phyloP scores from a whole-genome alignment of 2,329 filamentous ascomycete genomes.

The Fusarium annulatum region DNA sequence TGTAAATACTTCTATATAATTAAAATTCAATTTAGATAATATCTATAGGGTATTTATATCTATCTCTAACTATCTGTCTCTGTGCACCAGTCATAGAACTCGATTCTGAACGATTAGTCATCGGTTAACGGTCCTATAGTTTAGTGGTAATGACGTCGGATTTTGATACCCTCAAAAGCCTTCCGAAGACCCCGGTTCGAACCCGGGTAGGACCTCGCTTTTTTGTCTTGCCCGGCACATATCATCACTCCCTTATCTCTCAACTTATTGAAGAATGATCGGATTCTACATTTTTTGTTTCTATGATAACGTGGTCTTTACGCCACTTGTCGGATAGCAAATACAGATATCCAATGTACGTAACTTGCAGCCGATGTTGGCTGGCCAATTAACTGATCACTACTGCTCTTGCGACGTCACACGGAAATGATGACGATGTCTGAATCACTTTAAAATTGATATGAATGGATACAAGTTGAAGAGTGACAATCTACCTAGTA shows the following conservation, averaged over 20 bases:
- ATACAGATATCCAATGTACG: rapidly evolving
- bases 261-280: no score
- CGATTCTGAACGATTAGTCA: no score
- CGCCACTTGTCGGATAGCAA: background rate
- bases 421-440: rapidly evolving
- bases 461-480: no score
- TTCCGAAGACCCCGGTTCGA: no score
- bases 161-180: no score
- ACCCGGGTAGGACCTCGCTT: slow-evolving; percentile 30
- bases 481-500: background rate
- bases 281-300: background rate
- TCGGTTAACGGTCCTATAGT: no score
- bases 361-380: background rate
- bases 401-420: background rate
- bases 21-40: rapidly evolving
- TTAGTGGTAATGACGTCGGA: no score
- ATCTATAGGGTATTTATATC: background rate
- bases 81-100: no score
- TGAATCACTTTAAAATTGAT: background rate
- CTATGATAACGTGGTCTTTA: no score
- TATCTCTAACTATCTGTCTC: no score
- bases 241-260: no score
- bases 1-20: no score
- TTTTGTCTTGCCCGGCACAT: background rate
- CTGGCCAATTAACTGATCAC: background rate